These are phyloP conservation scores for Saprolegnia parasitica DNA, from an alignment of 352 stramenopile genomes.

Conservation along the genomic window DNA sequence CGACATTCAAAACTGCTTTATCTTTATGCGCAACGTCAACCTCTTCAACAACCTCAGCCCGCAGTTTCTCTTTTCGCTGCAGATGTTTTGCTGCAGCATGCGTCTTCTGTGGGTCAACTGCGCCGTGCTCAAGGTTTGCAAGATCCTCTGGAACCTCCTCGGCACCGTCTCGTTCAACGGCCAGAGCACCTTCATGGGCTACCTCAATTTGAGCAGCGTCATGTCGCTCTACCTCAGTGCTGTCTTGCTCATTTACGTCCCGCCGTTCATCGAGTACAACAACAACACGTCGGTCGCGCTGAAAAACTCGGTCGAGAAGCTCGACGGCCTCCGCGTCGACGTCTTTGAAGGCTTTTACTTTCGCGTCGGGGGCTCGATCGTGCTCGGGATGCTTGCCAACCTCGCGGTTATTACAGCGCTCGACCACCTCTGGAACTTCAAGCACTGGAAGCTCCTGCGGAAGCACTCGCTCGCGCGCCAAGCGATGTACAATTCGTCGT, in stretches of 20 bases:
- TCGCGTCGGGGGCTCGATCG: background rate
- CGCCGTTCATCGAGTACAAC: conserved; percentile 17
- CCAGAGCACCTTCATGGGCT: conserved; percentile 1
- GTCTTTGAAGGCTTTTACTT: conserved; percentile 21
- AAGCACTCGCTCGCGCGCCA: conserved; percentile 8
- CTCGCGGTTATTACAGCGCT: background rate
- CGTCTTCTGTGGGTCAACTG: conserved; percentile 18
- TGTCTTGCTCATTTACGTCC: conserved; percentile 18
- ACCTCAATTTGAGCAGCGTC: conserved; percentile 20
- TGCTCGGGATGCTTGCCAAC: background rate
- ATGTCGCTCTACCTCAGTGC: conserved; percentile 5
- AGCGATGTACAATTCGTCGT: conserved; percentile 21
- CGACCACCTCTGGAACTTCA: background rate
- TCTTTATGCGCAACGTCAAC: conserved; percentile 5
- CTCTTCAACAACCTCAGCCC: background rate
- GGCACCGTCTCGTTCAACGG: background rate
- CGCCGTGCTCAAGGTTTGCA: background rate
- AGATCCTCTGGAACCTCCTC: background rate
- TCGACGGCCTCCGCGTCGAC: conserved; percentile 5
- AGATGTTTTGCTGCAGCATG: conserved; percentile 14
- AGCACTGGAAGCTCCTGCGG: background rate
- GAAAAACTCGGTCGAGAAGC: background rate
- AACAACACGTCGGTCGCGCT: conserved; percentile 3
- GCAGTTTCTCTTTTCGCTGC: background rate
- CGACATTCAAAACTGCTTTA: background rate